Base-by-base conservation (phyloP, 2,329 filamentous ascomycete genomes). In the Ascochyta viciae-villosae region DNA sequence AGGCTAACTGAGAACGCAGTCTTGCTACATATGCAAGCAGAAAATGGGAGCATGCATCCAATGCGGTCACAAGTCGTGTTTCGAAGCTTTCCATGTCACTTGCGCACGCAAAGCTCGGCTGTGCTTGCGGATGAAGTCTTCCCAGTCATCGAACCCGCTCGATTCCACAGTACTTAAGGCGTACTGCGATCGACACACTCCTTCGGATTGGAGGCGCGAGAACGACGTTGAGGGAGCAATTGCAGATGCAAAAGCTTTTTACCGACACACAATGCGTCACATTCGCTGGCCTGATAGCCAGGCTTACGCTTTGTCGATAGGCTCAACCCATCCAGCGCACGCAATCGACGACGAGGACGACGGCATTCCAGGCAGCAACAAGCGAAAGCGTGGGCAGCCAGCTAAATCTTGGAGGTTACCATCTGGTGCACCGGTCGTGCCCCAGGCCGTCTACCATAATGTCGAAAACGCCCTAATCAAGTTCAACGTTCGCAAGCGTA, bases 21-120 rank as follows among this genome's bases (percentile, higher is more conserved):
- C 86, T 37, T 99, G 95, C 78, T 99, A 99, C 75, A 96, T 99
- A 54, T 99, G 95, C 78, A 89, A 92, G 63, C 95, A 99, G 77
- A 90, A 89, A 67, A 99, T 99, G 95, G 95, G 95, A 22, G 94
- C 95, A 37, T 98, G 94, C 76, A 97, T 99, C 58, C 95, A 99
- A 76, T 99, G 95, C 76, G 92, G 93, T 58, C 97, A 98, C 80
- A 98, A 97, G 77, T 91, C 89, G 59, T 99, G 95, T 76, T 99
- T 96, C 72, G 89, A 94, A 70, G 95, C 95, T 8, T 99, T 99
- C 74, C 95, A 99, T 76, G 92, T 97, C 50, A 98, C 95, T 5
- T 99, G 95, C 74, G 95, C 95, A 23, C 87, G 95, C 51, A 87
- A 91, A 67, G 92, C 93, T 43, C 88, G 89, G 60, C 83, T 99